A percentile compares a stretch with the other conserved stretches of the same genome.
Conservation (phyloP, 2,329 filamentous ascomycete species). For the Nakataea oryzae region DNA sequence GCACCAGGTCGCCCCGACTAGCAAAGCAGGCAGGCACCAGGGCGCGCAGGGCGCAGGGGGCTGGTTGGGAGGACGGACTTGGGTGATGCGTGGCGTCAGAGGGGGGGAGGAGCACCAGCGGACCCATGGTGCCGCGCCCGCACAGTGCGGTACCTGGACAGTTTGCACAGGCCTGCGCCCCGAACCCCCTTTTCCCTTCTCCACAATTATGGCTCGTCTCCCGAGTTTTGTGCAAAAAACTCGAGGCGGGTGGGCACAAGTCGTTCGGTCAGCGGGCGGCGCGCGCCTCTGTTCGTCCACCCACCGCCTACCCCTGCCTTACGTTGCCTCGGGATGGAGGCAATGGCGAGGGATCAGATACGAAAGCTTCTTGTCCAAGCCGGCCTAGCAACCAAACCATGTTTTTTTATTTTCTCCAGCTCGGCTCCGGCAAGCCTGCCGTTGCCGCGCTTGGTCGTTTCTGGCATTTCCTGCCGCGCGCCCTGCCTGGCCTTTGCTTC, state of each 20-base stretch:
- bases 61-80: not conserved
- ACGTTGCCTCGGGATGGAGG: not conserved
- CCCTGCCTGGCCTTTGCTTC: no score
- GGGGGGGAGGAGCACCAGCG: not conserved
- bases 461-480: no score
- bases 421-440: not conserved
- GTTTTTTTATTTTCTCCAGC: no score
- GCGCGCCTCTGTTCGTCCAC: not conserved
- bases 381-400: not conserved
- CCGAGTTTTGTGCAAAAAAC: no score
- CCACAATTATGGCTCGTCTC: no score
- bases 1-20: no score
- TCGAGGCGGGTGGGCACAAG: no score
- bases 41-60: not conserved
- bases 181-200: not conserved
- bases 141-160: slow-evolving; percentile 3
- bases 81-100: slow-evolving; percentile 1
- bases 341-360: not conserved
- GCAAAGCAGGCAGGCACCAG: not conserved
- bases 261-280: no score
- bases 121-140: not conserved
- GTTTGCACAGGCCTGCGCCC: not conserved
- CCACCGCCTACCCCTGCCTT: no score
- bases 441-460: not conserved
- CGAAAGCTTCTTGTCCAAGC: not conserved